phyloP scores from a whole-genome alignment of 2,329 filamentous ascomycete genomes.

The Colletotrichum sp. region DNA sequence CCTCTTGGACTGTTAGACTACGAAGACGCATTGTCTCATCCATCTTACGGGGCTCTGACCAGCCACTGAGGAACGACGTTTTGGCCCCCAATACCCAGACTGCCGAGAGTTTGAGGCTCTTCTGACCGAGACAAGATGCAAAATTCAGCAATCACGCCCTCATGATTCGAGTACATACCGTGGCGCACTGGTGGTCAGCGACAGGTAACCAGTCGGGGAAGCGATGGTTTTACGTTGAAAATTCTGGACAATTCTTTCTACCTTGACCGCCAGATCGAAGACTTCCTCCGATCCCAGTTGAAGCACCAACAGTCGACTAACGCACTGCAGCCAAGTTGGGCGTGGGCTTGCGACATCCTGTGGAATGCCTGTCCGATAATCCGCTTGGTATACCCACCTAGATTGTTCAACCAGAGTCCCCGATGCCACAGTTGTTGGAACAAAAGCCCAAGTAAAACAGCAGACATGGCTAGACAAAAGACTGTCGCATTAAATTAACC shows the following conservation, averaged over 20 bases:
- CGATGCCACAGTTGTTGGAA: not conserved
- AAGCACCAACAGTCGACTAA: not conserved
- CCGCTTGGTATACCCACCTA: not conserved
- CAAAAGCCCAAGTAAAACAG: not conserved
- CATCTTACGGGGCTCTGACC: not conserved
- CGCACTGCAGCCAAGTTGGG: not conserved
- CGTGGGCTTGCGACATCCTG: not conserved
- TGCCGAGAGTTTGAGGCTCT: not conserved
- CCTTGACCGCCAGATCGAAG: conserved; percentile 6
- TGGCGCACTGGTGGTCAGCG: not conserved
- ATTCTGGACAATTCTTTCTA: not conserved
- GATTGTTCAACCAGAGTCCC: not conserved
- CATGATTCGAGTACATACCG: not conserved
- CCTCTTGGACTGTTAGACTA: not conserved
- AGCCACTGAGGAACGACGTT: not conserved
- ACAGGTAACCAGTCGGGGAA: not conserved
- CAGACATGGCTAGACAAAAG: not conserved
- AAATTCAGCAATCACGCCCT: not conserved
- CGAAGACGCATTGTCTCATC: not conserved
- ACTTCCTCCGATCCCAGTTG: not conserved
- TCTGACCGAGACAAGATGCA: not conserved
- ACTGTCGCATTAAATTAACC: not conserved
- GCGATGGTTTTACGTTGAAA: not conserved
- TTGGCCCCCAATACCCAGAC: not conserved
- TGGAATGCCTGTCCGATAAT: not conserved